Conservation (phyloP, 75 land plant species). For the Cryptomeria japonica region DNA sequence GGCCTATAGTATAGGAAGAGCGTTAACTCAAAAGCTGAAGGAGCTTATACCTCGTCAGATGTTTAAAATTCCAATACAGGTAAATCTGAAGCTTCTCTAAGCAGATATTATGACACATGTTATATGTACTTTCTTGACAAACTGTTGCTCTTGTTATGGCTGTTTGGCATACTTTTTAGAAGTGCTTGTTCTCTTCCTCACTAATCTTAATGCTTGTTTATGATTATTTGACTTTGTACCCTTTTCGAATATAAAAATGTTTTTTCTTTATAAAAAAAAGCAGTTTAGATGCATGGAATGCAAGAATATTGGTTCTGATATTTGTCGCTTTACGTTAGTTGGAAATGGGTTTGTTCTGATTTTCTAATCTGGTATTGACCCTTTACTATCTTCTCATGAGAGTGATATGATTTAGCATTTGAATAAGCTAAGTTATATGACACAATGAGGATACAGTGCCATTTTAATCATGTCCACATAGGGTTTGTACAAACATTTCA, state of each 20-base stretch:
- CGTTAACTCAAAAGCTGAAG: slow-evolving; percentile 89
- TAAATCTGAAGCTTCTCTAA: slow-evolving; percentile 18
- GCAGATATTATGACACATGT: neutral
- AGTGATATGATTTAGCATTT: neutral
- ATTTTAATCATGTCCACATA: neutral
- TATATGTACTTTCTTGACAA: too few species aligned
- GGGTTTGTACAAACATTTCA: neutral
- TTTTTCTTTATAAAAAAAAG: too few species aligned
- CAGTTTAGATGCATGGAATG: neutral
- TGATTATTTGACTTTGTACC: too few species aligned
- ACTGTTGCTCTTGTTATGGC: too few species aligned
- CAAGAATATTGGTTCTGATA: neutral
- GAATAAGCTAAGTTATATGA: neutral
- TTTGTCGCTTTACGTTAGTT: neutral
- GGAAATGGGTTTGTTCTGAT: neutral
- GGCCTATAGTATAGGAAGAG: slow-evolving; percentile 91
- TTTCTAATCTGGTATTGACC: neutral
- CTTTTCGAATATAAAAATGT: too few species aligned
- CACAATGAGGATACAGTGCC: neutral
- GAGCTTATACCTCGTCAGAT: slow-evolving; percentile 95
- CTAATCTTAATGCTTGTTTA: too few species aligned
- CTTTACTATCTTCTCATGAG: neutral
- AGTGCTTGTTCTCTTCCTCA: too few species aligned
- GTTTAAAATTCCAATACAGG: slow-evolving; percentile 97
- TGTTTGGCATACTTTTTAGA: too few species aligned